Conservation (phyloP, 192 early-diverging fungal genomes). For the Radiomyces spectabilis region DNA sequence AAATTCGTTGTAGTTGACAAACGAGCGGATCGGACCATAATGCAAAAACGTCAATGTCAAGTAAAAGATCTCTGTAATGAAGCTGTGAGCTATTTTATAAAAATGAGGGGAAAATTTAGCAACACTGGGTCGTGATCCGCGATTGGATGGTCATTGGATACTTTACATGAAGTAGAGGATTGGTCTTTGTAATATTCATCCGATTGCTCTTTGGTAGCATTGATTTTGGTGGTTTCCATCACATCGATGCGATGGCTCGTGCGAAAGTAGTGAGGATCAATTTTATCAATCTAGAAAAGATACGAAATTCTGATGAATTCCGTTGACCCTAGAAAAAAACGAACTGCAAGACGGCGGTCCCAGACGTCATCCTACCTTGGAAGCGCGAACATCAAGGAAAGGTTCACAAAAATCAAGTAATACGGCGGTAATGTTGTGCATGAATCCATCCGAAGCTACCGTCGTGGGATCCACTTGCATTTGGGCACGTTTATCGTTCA, state of each 20-base stretch:
- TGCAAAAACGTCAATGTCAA: conserved; percentile 72
- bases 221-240: conserved; percentile 72
- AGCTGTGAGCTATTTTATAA: conserved; percentile 47
- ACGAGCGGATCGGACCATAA: conserved; percentile 67
- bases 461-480: conserved; percentile 73
- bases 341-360: no score
- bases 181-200: conserved; percentile 47
- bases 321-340: no score
- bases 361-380: conserved; percentile 58
- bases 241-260: conserved; percentile 51
- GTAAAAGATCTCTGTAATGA: conserved; percentile 89
- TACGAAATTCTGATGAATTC: no score
- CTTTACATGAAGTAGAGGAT: conserved; percentile 4
- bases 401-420: conserved; percentile 75
- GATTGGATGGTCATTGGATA: neutral
- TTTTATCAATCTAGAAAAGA: conserved; percentile 47
- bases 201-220: conserved; percentile 59
- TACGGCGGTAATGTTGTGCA: conserved; percentile 65
- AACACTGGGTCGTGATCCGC: neutral
- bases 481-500: conserved; percentile 65
- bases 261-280: conserved; percentile 69
- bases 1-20: conserved; percentile 59
- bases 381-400: conserved; percentile 67
- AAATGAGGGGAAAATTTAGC: neutral
- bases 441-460: conserved; percentile 81